phyloP scores from a whole-genome alignment of 192 early-diverging fungal species.

The Hyaloraphidium curvatum region DNA sequence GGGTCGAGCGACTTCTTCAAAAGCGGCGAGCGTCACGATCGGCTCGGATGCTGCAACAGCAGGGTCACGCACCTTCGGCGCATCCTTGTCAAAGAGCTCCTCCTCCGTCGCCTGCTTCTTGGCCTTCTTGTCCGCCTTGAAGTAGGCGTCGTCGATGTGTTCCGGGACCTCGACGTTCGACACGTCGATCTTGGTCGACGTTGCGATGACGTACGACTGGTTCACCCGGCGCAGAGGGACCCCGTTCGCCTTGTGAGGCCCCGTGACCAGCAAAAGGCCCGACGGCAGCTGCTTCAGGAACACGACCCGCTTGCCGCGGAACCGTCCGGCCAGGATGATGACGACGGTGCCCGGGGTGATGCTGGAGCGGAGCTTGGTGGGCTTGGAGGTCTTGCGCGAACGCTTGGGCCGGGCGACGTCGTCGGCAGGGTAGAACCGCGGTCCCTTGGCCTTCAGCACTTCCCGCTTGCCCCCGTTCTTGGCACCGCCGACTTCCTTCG shows the following conservation, averaged over 20 bases:
- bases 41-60: not conserved
- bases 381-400: conserved; percentile 50
- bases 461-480: conserved; percentile 45
- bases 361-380: conserved; percentile 57
- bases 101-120: conserved; percentile 66
- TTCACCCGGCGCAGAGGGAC: conserved; percentile 94
- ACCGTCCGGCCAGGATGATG: conserved; percentile 85
- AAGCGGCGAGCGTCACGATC: not conserved
- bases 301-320: conserved; percentile 96
- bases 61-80: conserved; percentile 6
- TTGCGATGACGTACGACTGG: conserved; percentile 98
- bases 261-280: conserved; percentile 90
- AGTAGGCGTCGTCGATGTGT: conserved; percentile 88
- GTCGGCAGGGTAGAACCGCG: conserved; percentile 51
- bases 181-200: conserved; percentile 95
- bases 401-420: conserved; percentile 61
- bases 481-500: conserved; percentile 49
- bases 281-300: conserved; percentile 78
- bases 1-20: conserved; percentile 64
- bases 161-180: conserved; percentile 42
- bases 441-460: conserved; percentile 1
- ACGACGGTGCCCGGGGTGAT: conserved; percentile 97
- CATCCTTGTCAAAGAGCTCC: conserved; percentile 65
- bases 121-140: conserved; percentile 55
- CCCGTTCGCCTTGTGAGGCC: conserved; percentile 97